These are phyloP conservation scores for Pestalotiopsis sp. DNA, from an alignment of 2,329 filamentous ascomycete species.

Conservation along the genomic window DNA sequence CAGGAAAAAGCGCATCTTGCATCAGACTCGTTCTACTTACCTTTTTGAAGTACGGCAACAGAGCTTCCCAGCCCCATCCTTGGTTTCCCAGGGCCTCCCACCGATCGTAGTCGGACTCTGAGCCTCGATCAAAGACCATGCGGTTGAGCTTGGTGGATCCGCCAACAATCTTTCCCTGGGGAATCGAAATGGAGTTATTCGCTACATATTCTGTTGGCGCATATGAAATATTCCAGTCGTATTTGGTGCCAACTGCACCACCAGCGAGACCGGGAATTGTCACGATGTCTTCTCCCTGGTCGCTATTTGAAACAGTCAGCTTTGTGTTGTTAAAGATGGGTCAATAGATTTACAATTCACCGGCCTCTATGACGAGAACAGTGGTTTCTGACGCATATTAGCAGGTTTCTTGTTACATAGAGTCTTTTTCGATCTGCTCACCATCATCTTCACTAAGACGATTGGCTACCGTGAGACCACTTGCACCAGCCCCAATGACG, in stretches of 20 bases:
- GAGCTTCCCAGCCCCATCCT: slow-evolving; percentile 43
- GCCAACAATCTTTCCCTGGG: slow-evolving; percentile 39
- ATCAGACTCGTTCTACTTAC: slow-evolving; percentile 23
- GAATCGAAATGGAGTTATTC: background rate
- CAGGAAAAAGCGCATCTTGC: background rate
- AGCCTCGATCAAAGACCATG: slow-evolving; percentile 42
- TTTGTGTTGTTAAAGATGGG: slow-evolving; percentile 29
- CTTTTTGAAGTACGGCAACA: slow-evolving; percentile 54
- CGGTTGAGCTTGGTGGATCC: slow-evolving; percentile 44
- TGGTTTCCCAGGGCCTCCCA: slow-evolving; percentile 45
- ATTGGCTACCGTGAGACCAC: slow-evolving; percentile 29
- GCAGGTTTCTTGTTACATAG: background rate
- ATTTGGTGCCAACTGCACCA: slow-evolving; percentile 1
- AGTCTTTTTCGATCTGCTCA: slow-evolving; percentile 31
- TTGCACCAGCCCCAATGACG: slow-evolving; percentile 28
- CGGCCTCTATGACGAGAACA: slow-evolving; percentile 28
- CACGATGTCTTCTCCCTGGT: slow-evolving; percentile 2
- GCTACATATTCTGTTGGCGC: background rate
- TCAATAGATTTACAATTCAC: slow-evolving; percentile 25
- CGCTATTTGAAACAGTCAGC: background rate
- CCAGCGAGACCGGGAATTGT: slow-evolving; percentile 9
- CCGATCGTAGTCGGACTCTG: slow-evolving; percentile 41
- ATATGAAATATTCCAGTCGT: slow-evolving; percentile 9
- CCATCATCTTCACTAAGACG: slow-evolving; percentile 27
- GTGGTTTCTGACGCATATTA: slow-evolving; percentile 19